Base-by-base conservation (phyloP, 2,329 filamentous ascomycete genomes). In the Cladophialophora psammophila region DNA sequence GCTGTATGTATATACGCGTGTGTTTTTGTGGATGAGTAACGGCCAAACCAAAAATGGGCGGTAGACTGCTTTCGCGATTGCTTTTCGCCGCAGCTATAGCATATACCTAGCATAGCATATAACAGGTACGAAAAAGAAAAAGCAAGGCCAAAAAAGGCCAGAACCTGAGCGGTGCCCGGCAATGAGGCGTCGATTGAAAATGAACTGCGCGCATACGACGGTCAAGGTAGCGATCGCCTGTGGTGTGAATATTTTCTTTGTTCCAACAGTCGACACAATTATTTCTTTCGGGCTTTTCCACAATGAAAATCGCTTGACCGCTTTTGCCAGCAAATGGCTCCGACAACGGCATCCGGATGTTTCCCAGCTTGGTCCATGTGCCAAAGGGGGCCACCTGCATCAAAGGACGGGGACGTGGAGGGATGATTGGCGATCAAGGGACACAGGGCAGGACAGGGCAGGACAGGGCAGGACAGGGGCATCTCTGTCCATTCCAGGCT, bases 1-100 rank as follows among this genome's bases (percentile, higher is more conserved):
- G 45, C 26, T 50, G 45, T 50, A 12, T 26, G 45, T n/a, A 50
- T 50, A 31, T 26, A 50, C 45, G 45, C 9, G 45, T 12, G 45
- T 50, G 3, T 26, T 26, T 26, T 50, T 20, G 15, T 15, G 42
- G 2, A 45, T 45, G 42, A 13, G 45, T 3, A 12, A 50, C 20
- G 32, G 36, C 26, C n/a, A 13, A 18, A 20, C 15, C 18, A 32
- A 65, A 65, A 42, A 42, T 55, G 57, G 63, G 57, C 40, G 57
- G 63, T 61, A 61, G 63, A 65, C 48, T 61, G 63, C 48, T 36
- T 53, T 53, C 40, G 40, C 40, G n/a, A 45, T 18, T 45, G 40
- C 40, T 8, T 45, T 50, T 20, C 9, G 45, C 45, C 26, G 45
- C 18, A 13, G 45, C 45, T 50, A 50, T 50, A 5, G 45, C 10